Base-by-base conservation (phyloP, 257 asterid species). In the Oldenlandia corymbosa region DNA sequence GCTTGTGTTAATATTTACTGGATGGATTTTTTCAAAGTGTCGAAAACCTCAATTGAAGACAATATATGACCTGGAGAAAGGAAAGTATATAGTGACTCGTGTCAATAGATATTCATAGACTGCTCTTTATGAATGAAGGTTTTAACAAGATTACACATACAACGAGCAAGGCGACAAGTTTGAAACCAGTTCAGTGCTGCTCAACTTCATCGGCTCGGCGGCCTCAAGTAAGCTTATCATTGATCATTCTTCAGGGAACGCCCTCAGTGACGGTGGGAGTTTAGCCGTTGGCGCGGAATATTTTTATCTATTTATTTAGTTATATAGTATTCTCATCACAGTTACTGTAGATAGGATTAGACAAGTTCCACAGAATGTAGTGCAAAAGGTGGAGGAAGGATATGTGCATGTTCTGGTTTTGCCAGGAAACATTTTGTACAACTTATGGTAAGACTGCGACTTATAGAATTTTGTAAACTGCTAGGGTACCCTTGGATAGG, bases 11-110 rank as follows among this genome's bases (percentile, higher is more conserved):
- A 55, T 83, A 57, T 65, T 83, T 18, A 47, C 68, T 31, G 71
- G 76, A 60, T 80, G 88, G 92, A 53, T 81, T 37, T 76, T 77
- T 61, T 62, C 82, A 5, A 84, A 73, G 71, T 80, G 91, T 85
- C 76, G 76, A 74, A 90, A 85, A 53, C 96, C 97, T 57, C 86
- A 87, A 76, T 60, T 84, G 76, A 93, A 90, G 83, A 93, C 99
- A 12, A 86, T 93, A 54, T 93, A 93, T 59, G 96, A 90, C 78
- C 83, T 90, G 46, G 97, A 93, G 85, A 90, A 87, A 77, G 99
- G 97, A 39, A 90, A 90, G 84, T 87, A 93, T 64, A 87, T 90
- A 77, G 81, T 89, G 61, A 87, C 91, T n/a, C 87, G 83, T 49
- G 71, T 85, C 27, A 64, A 74, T 75, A 83, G 99, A 75, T 82